Percentiles rank a stretch among this genome's conserved stretches.
Conservation (phyloP, 371 early-diverging fungal genomes). For the Syncephalis plumigaleata region DNA sequence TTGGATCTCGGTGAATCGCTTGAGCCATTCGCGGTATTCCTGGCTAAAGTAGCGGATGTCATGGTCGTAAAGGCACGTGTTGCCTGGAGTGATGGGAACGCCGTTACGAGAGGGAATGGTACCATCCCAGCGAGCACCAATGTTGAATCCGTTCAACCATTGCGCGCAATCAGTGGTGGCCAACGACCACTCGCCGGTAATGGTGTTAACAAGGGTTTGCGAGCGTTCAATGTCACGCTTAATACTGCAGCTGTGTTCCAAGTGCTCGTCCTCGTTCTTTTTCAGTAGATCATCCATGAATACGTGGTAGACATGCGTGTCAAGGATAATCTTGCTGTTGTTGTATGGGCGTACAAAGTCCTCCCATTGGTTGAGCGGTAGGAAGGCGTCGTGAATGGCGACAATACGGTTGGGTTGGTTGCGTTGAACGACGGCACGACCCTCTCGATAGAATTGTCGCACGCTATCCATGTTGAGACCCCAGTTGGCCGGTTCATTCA, state of each 20-base stretch:
- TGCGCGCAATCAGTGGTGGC: conserved; percentile 59
- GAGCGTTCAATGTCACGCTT: conserved; percentile 2
- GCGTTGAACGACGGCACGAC: neutral
- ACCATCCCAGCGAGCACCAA: conserved; percentile 48
- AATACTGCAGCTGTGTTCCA: conserved; percentile 8
- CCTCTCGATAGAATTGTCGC: conserved; percentile 3
- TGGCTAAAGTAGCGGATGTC: conserved; percentile 8
- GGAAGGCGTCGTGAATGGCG: conserved; percentile 5
- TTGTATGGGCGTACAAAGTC: neutral
- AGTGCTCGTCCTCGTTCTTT: conserved; percentile 6
- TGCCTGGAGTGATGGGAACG: conserved; percentile 2
- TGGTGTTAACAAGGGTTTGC: conserved; percentile 23
- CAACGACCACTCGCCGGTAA: conserved; percentile 56
- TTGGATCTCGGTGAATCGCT: conserved; percentile 11
- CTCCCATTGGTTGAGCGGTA: neutral
- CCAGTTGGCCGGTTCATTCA: conserved; percentile 24
- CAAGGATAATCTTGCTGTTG: conserved; percentile 6
- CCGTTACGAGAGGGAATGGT: conserved; percentile 14
- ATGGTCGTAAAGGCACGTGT: conserved; percentile 24
- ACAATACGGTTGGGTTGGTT: neutral
- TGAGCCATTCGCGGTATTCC: conserved; percentile 9
- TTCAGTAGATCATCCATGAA: conserved; percentile 17
- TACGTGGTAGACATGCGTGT: conserved; percentile 29
- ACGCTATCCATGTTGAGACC: conserved; percentile 10
- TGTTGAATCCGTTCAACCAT: conserved; percentile 48